A percentile compares a stretch with the other conserved stretches of the same genome.
Conservation (phyloP, 768 basidiomycete species). For the Russula foetens region DNA sequence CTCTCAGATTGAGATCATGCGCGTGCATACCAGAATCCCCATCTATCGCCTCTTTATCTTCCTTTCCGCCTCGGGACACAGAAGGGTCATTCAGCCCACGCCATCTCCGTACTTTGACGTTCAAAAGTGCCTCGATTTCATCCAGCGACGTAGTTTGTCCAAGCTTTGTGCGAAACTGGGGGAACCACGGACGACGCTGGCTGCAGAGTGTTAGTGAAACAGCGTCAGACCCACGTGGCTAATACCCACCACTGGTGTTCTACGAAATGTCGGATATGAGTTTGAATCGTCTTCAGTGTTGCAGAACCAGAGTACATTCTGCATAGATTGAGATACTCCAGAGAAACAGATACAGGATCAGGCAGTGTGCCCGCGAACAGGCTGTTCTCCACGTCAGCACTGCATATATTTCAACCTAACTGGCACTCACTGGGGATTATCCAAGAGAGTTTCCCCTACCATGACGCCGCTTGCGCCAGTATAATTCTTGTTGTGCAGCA, state of each 20-base stretch:
- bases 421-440: constrained; percentile 57
- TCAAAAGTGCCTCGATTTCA: constrained; percentile 22
- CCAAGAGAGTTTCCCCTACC: constrained; percentile 72
- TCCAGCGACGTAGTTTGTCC: constrained; percentile 19
- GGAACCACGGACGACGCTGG: constrained; percentile 24
- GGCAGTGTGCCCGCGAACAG: constrained; percentile 48
- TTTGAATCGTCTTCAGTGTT: constrained; percentile 42
- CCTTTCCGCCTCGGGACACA: not conserved
- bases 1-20: not conserved
- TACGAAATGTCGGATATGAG: constrained; percentile 61
- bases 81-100: constrained; percentile 8
- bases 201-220: constrained; percentile 10
- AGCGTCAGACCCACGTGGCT: not conserved
- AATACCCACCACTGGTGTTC: constrained; percentile 55
- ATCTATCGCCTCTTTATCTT: not conserved
- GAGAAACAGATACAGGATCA: constrained; percentile 56
- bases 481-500: constrained; percentile 41
- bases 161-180: constrained; percentile 22
- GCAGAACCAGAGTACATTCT: constrained; percentile 42
- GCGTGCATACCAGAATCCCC: not conserved
- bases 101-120: constrained; percentile 23
- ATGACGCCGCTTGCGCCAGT: constrained; percentile 70
- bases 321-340: constrained; percentile 64
- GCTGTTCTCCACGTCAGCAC: constrained; percentile 28
- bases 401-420: not conserved